phyloP scores from a whole-genome alignment of 306 rosid species.

The Inga laurina region DNA sequence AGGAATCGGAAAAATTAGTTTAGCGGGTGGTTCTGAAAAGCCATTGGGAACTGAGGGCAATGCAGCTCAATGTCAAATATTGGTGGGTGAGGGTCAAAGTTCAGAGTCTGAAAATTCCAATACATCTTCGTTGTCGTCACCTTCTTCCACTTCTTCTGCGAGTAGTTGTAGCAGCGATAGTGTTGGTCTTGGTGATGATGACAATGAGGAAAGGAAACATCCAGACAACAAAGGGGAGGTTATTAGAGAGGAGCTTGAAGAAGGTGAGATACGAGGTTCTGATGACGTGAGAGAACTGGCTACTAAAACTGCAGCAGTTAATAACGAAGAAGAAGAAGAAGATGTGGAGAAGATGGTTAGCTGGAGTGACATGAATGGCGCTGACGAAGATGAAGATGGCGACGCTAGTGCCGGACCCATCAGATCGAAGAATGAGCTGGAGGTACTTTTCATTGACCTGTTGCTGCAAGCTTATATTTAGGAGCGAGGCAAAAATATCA shows the following conservation, averaged over 20 bases:
- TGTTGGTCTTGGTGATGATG: constrained; percentile 14
- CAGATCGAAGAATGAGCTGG: constrained; percentile 70
- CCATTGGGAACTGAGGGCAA: constrained; percentile 1
- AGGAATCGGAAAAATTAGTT: constrained; percentile 55
- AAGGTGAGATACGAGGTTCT: constrained; percentile 69
- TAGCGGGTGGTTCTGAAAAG: constrained; percentile 34
- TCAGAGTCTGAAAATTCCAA: constrained; percentile 41
- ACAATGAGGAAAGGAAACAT: constrained; percentile 20
- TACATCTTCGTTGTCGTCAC: constrained; percentile 31
- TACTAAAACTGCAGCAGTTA: neutral
- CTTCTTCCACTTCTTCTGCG: constrained; percentile 13
- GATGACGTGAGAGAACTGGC: constrained; percentile 34
- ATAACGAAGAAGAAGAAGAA: neutral
- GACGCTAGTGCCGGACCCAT: constrained; percentile 48
- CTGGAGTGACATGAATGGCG: neutral
- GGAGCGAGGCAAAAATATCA: neutral
- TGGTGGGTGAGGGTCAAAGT: constrained; percentile 35
- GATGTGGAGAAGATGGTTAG: neutral
- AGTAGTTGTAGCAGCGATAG: constrained; percentile 28
- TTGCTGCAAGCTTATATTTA: neutral
- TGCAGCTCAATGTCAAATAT: constrained; percentile 6
- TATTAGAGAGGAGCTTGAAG: constrained; percentile 55
- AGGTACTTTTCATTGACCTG: constrained; percentile 44
- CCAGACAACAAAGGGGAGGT: neutral
- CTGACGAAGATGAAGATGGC: neutral